Evolutionary conservation across 306 rosid species (phyloP), one percentile per base, ranked within the genome.

Genomic region (Quercus alba): DNA sequence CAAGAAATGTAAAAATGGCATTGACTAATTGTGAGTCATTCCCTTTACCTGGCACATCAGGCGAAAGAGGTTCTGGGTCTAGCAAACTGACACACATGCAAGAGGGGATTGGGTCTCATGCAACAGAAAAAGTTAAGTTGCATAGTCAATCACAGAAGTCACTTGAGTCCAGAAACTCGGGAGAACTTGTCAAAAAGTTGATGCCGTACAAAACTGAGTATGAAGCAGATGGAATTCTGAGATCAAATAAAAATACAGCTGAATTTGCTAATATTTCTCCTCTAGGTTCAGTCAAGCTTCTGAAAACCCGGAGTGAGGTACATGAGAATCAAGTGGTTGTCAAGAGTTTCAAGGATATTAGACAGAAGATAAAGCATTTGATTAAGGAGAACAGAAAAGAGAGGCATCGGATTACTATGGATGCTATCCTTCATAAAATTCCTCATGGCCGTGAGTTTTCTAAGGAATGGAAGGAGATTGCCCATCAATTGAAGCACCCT

Each of bases 401-500:
- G 76, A 90, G 84, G 81, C 67, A 26, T 35, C 83, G 89, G 46
- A 89, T 91, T 58, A 38, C 95, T 52, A 90, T 86, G 97, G 98
- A 94, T 58, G 90, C 86, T 23, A 55, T 91, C 56, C 81, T 89
- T 55, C 92, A 94, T 80, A 94, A 90, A 81, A 77, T 94, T 83
- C 97, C 98, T 78, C 82, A 56, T 2, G 97, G 93, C 44, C 79
- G 77, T 11, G 87, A 70, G 28, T 5, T 81, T 73, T 71, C 88
- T 0, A 78, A 75, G 11, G 86, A 76, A 30, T 51, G 54, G 76
- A 61, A 83, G 71, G 81, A 78, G 35, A 77, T 81, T 49, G 25
- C 44, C 17, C 58, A 49, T 78, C 80, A 81, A 72, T 12, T 73
- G 12, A 78, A 71, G 70, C 80, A 70, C 41, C 71, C 81, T 19